Conservation (phyloP, 352 stramenopile genomes). For the Phytophthora sp. region DNA sequence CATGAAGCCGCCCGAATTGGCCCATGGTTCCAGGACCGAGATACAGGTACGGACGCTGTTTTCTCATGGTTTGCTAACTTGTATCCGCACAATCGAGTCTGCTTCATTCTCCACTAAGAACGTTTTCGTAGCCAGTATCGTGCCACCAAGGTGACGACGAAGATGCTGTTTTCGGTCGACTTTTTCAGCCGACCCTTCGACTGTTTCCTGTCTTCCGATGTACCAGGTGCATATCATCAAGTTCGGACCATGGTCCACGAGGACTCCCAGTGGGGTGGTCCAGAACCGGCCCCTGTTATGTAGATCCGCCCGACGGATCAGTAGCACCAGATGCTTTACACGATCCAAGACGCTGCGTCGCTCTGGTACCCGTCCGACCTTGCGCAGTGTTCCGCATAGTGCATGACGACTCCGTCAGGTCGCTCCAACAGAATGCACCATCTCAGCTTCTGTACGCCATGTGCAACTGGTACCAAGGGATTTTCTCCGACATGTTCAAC, state of each 20-base stretch:
- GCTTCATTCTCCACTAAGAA: background rate
- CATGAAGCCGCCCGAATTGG: constrained; percentile 3
- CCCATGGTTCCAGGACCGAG: background rate
- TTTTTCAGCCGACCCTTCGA: constrained; percentile 4
- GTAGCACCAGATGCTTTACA: background rate
- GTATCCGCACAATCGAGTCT: background rate
- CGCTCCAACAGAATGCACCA: background rate
- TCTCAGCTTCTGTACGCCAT: too few relatives aligned
- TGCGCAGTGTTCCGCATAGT: background rate
- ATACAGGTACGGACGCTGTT: background rate
- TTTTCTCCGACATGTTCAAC: background rate
- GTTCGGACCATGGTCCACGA: background rate
- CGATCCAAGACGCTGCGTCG: background rate
- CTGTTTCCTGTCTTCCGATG: constrained; percentile 6
- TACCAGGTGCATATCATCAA: background rate
- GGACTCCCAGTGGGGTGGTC: background rate
- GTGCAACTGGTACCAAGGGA: background rate
- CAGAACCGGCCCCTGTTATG: background rate
- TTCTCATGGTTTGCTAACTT: background rate
- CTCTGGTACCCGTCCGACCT: background rate
- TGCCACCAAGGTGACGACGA: background rate
- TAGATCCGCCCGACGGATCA: background rate
- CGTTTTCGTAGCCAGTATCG: background rate
- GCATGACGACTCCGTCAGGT: background rate
- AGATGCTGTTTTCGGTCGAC: background rate